Base-by-base conservation (phyloP, 2,329 filamentous ascomycete species). In the Annulohypoxylon truncatum region DNA sequence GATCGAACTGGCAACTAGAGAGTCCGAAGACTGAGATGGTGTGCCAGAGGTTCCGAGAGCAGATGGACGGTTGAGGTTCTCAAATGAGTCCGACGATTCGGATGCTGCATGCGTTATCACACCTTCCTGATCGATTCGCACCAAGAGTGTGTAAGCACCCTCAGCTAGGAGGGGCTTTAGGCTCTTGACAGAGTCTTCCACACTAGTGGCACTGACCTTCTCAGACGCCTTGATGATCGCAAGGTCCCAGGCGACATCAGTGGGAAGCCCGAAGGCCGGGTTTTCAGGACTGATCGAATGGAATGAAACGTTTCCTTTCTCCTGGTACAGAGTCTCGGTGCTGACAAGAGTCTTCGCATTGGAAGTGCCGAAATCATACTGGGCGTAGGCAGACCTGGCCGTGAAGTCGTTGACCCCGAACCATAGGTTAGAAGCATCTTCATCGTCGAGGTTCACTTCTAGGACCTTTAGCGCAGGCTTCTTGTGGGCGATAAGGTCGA, bases 401-500 rank as follows among this genome's bases (percentile, higher is more conserved):
- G 24, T 22, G 38, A 46, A 20, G 10, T 55, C 52, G 38, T 31
- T 20, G 13, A 13, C 38, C 7, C 38, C 38, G 31, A 55, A 55
- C 52, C 52, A 55, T 7, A 55, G 15, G 18, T 18, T 44, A 1
- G 52, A 55, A n/a, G 38, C n/a, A 31, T 55, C 52, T 22, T 42
- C 38, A 22, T 44, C 38, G 15, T 55, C 52, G 10, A 55, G 26
- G 38, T 74, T 74, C 2, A 80, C 35, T 55, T 82, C 79, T 0
- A 80, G 44, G 9, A 81, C 73, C 1, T 62, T 74, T 1, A 78
- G 69, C 1, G 48, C 38, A 1, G 79, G 79, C 20, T 72, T 79
- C 59, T 77, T 78, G 62, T 81, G 77, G 0, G 74, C 77, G 0
- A 79, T 56, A 0, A 80, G 61, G 50, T 81, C 75, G 4, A 82